Conservation (phyloP, 192 early-diverging fungal genomes). For the Coemansia sp. region DNA sequence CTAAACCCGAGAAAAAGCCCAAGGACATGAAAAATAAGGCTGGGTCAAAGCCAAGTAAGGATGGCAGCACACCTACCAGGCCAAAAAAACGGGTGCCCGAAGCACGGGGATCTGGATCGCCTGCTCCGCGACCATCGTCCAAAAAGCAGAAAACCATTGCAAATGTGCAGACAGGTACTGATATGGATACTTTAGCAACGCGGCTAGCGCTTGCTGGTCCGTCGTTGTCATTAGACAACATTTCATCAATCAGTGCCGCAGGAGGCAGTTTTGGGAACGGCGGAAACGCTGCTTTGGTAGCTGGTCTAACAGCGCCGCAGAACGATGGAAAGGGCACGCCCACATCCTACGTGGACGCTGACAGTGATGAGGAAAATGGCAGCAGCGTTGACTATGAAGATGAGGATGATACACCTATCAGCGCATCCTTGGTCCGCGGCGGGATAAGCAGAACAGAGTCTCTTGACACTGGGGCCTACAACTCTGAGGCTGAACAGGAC, state of each 20-base stretch:
- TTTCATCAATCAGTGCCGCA: conserved; percentile 7
- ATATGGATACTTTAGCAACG: conserved; percentile 12
- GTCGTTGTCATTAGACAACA: conserved; percentile 17
- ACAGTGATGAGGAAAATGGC: background rate
- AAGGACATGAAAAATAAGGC: conserved; percentile 25
- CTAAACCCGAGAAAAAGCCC: conserved; percentile 11
- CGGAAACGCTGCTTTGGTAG: conserved; percentile 4
- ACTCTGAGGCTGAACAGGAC: background rate
- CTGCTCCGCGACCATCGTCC: conserved; percentile 12
- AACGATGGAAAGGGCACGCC: conserved; percentile 3
- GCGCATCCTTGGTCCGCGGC: conserved; percentile 10
- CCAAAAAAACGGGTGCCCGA: conserved; percentile 37
- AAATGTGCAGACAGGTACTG: conserved; percentile 15
- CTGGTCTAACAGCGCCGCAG: conserved; percentile 4
- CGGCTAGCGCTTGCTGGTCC: conserved; percentile 16
- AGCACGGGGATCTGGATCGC: conserved; percentile 27
- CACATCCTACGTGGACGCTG: conserved; percentile 11
- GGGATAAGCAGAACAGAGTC: conserved; percentile 28
- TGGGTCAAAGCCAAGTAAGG: background rate
- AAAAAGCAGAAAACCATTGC: conserved; percentile 22
- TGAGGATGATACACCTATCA: conserved; percentile 7
- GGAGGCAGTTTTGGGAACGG: conserved; percentile 1
- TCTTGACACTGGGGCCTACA: conserved; percentile 12
- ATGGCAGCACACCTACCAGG: conserved; percentile 4
- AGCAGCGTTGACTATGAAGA: conserved; percentile 1